These are phyloP conservation scores for Phyllosticta citriasiana DNA, from an alignment of 2,329 filamentous ascomycete genomes.

Conservation along the genomic window DNA sequence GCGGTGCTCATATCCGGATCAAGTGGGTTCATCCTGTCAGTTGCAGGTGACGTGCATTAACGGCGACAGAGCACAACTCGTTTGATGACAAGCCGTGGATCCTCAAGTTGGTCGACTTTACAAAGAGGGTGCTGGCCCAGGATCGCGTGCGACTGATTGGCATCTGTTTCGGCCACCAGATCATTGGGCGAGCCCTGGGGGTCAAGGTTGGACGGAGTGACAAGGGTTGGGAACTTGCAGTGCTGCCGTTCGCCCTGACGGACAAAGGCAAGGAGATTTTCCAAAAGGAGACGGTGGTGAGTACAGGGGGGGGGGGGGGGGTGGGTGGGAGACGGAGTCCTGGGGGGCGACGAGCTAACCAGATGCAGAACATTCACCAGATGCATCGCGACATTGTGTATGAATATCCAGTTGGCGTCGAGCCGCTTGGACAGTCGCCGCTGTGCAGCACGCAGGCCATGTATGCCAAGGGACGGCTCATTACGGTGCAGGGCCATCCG, in stretches of 20 bases:
- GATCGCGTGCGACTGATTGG: conserved; percentile 61
- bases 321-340: too few relatives aligned
- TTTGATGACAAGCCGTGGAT: conserved; percentile 73
- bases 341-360: background rate
- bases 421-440: conserved; percentile 54
- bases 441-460: conserved; percentile 71
- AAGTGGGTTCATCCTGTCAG: conserved; percentile 33
- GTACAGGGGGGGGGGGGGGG: conserved; percentile 16
- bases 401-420: conserved; percentile 50
- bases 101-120: conserved; percentile 59
- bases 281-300: conserved; percentile 51
- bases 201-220: conserved; percentile 56
- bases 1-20: conserved; percentile 72
- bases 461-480: conserved; percentile 55
- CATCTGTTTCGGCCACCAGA: conserved; percentile 82
- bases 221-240: conserved; percentile 72
- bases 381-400: conserved; percentile 77
- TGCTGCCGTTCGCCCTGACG: conserved; percentile 58
- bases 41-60: background rate
- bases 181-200: conserved; percentile 63
- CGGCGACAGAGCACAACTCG: conserved; percentile 53
- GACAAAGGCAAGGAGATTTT: conserved; percentile 63
- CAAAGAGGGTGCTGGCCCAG: conserved; percentile 48
- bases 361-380: conserved; percentile 59
- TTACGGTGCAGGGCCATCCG: conserved; percentile 78